phyloP scores from a whole-genome alignment of 345 rosid genomes.

The Eucalyptus tenuipes region DNA sequence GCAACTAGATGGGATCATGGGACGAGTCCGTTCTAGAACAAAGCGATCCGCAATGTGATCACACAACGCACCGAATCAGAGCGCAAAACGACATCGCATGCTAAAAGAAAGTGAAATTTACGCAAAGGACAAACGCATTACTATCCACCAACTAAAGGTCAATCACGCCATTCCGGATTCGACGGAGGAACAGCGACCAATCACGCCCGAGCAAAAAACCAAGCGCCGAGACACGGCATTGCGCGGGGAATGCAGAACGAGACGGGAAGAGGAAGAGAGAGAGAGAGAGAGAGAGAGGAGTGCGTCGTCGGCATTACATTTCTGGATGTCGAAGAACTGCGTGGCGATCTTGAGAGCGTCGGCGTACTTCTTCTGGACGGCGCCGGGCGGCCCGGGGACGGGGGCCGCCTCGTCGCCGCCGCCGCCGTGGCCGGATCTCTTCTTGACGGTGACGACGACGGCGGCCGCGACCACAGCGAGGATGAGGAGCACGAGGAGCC shows the following conservation, averaged over 20 bases:
- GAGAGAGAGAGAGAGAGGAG: neutral
- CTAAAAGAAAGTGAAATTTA: neutral
- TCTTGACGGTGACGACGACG: constrained; percentile 40
- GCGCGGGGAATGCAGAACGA: neutral
- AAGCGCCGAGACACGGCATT: neutral
- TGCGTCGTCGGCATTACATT: constrained; percentile 24
- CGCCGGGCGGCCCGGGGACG: constrained; percentile 86
- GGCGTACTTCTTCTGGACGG: constrained; percentile 61
- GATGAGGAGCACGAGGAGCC: constrained; percentile 48
- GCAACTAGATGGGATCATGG: neutral
- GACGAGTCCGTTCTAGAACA: neutral
- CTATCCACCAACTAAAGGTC: neutral
- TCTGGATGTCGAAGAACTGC: constrained; percentile 89
- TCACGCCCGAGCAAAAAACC: neutral
- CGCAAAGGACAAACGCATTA: neutral
- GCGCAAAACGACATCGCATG: neutral
- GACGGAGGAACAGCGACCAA: neutral
- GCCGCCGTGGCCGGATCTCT: constrained; percentile 21
- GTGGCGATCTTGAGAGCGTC: constrained; percentile 70
- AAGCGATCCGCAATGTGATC: neutral
- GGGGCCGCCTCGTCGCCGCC: constrained; percentile 31
- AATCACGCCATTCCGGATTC: neutral
- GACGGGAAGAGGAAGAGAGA: neutral
- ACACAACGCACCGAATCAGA: neutral
- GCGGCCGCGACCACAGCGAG: constrained; percentile 43